Evolutionary conservation across 2,329 filamentous ascomycete genomes (phyloP), one percentile per base, ranked within the genome.

Genomic region (Aureobasidium sp.): DNA sequence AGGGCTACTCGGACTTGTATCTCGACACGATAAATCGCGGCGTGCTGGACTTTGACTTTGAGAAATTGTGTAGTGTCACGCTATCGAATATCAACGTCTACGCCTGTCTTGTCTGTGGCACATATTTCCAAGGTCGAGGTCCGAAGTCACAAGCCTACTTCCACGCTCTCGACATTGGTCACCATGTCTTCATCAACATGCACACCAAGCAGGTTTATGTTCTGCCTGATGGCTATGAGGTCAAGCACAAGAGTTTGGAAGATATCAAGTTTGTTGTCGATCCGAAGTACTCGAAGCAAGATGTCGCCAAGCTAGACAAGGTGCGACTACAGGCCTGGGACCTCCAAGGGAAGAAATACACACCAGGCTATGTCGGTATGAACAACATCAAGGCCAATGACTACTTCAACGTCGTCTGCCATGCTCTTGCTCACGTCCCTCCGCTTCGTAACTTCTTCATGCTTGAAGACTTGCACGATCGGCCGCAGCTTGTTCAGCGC

Each of bases 371-470:
- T 73, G 91, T 99, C 64, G 94, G 94, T 67, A 95, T 99, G 90
- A 99, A 99, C 82, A 99, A 99, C 77, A 97, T 99, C 81, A 99
- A 99, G 76, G 91, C 94, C 63, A 99, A 99, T 77, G 94, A 99
- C 79, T 99, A 99, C 77, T 83, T 97, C 71, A 99, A 99, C 72
- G 93, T 96, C 29, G 84, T 97, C 3, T 88, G 96, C 53, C 94
- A 99, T 75, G 88, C 92, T 7, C 82, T 99, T 41, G 87, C 93
- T 2, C 94, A 99, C 75, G 91, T 97, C 29, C 80, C 87, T 23
- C 93, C 94, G 4, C 79, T 99, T 67, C 86, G 94, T 37, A 97
- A 97, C 73, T 97, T 86, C 77, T 87, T 97, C 72, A 86, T 99
- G 70, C 83, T 97, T 1, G 90, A 96, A 71, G 84, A 95, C 68